Evolutionary conservation across 2,329 filamentous ascomycete species (phyloP), one percentile per base, ranked within the genome.

Genomic region (Aspergillus vadensis): DNA sequence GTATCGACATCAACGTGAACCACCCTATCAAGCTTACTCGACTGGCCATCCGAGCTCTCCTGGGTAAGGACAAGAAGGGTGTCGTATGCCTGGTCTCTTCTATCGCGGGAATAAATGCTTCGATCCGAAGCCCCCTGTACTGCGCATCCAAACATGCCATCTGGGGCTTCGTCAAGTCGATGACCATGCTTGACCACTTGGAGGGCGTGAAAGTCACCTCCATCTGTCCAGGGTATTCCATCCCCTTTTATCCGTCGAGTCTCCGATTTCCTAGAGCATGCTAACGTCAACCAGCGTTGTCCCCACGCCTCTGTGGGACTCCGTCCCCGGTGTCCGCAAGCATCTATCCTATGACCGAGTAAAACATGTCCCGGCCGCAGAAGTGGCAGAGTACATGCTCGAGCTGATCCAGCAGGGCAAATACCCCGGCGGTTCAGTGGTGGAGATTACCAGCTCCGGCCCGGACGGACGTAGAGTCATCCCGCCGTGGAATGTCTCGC

Each of bases 11-110:
- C 49, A 58, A 58, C 25, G 36, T 55, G 17, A 36, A 58, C 48
- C 55, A 61, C n/a, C 55, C 55, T 2, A 49, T 61, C 8, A 58
- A 54, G 21, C 38, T 61, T 6, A 61, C 59, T 3, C 59, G 59
- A 5, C 50, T 61, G 5, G 59, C 59, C 4, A 61, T 55, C 14
- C 49, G 59, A 8, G 17, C 49, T 3, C 27, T 61, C 2, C 55
- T 61, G 2, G 32, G 19, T 5, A 14, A 25, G 5, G 57, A 61
- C 48, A 61, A 58, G 14, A 53, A 54, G n/a, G 55, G 59, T 12
- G 59, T 55, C 19, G 49, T 61, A 7, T 41, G 43, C 6, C 39
- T 48, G 9, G 50, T 58, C 6, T 56, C 55, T 1, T 54, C 48
- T 5, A 44, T 54, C 12, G 49, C 57, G 6, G 57, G 39, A 10